These are phyloP conservation scores for Myriangium duriaei DNA, from an alignment of 2,329 filamentous ascomycete genomes.

Conservation along the genomic window DNA sequence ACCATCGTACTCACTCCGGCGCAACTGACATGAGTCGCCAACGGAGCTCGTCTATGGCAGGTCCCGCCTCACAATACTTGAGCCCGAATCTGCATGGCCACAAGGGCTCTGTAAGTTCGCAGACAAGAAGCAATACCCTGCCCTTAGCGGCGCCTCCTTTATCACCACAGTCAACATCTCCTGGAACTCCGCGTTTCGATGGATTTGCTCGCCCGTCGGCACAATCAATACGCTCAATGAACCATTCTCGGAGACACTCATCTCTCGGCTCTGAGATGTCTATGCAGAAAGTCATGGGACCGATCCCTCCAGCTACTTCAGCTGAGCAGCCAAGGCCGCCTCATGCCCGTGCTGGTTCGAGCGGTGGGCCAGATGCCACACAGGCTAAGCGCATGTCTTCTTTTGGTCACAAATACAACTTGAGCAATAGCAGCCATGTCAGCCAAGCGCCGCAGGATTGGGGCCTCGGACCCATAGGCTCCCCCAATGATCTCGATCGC, in stretches of 20 bases:
- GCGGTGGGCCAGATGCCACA: constrained; percentile 4
- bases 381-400: constrained; percentile 9
- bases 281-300: constrained; percentile 4
- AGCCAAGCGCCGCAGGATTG: constrained; percentile 14
- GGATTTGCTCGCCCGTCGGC: constrained; percentile 22
- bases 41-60: constrained; percentile 30
- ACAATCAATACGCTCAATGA: constrained; percentile 36
- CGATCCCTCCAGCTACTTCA: constrained; percentile 12
- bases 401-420: constrained; percentile 19
- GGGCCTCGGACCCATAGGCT: constrained; percentile 20
- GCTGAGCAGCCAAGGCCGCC: constrained; percentile 13
- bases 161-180: constrained; percentile 5
- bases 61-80: background rate
- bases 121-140: constrained; percentile 5
- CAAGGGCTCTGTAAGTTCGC: background rate
- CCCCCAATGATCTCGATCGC: constrained; percentile 55
- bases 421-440: constrained; percentile 14
- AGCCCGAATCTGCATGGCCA: constrained; percentile 8
- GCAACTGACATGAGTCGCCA: constrained; percentile 34
- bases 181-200: constrained; percentile 22
- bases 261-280: constrained; percentile 52
- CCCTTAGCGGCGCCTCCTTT: background rate
- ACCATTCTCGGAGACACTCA: constrained; percentile 77
- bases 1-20: constrained; percentile 17
- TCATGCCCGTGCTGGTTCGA: constrained; percentile 1